Conservation (phyloP, 2,329 filamentous ascomycete genomes). For the Xylariaceae sp. region DNA sequence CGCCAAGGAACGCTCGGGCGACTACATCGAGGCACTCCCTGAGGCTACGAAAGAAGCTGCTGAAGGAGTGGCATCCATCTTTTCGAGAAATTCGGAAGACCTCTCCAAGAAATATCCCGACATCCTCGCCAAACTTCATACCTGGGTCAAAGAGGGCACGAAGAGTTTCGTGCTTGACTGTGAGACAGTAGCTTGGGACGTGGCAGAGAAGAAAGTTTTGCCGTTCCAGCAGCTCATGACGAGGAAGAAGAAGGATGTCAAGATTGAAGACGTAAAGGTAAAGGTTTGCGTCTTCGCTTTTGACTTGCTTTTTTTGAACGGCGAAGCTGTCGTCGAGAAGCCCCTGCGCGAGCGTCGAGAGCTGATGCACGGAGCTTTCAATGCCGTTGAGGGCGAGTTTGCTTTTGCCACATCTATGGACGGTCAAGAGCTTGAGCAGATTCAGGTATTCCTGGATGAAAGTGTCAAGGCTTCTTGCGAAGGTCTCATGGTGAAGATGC, state of each 20-base stretch:
- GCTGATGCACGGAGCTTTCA: constrained; percentile 69
- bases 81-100: constrained; percentile 96
- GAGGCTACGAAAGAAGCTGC: constrained; percentile 61
- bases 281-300: constrained; percentile 98
- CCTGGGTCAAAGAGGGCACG: constrained; percentile 85
- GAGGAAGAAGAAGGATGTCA: constrained; percentile 94
- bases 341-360: constrained; percentile 78
- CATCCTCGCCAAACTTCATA: constrained; percentile 79
- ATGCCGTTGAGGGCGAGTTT: constrained; percentile 82
- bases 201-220: constrained; percentile 89
- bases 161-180: constrained; percentile 98
- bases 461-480: constrained; percentile 95
- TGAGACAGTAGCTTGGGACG: constrained; percentile 95
- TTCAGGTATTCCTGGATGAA: constrained; percentile 87
- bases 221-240: constrained; percentile 99
- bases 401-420: constrained; percentile 83
- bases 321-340: constrained; percentile 83
- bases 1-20: constrained; percentile 68
- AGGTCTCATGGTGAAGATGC: constrained; percentile 99
- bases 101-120: constrained; percentile 97
- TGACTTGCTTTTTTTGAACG: constrained; percentile 89
- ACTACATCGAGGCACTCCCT: constrained; percentile 59
- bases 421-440: constrained; percentile 85
- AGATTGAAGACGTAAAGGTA: constrained; percentile 89
- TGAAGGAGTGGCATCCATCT: constrained; percentile 82